These are phyloP conservation scores for Ceriops decandra DNA, from an alignment of 345 rosid species.

Conservation along the genomic window DNA sequence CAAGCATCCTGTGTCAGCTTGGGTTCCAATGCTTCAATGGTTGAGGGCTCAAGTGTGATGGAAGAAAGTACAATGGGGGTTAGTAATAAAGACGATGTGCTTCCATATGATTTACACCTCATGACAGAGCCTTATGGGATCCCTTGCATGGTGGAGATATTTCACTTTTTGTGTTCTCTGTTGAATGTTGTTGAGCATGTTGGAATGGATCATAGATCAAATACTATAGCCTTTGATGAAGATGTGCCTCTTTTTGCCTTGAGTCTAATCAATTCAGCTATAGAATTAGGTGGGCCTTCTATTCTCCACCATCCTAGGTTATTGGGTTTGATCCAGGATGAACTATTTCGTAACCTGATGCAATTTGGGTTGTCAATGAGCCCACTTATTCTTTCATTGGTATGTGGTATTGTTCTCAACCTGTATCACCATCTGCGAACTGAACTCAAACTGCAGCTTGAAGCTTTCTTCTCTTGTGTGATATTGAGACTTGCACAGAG, in stretches of 20 bases:
- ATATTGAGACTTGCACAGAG: slow-evolving; percentile 97
- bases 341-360: slow-evolving; percentile 86
- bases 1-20: slow-evolving; percentile 54
- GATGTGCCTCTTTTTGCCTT: slow-evolving; percentile 95
- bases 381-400: slow-evolving; percentile 96
- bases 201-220: slow-evolving; percentile 73
- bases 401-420: slow-evolving; percentile 88
- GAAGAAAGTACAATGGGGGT: slow-evolving; percentile 58
- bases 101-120: slow-evolving; percentile 67
- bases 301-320: slow-evolving; percentile 75
- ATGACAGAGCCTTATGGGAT: slow-evolving; percentile 94
- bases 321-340: slow-evolving; percentile 89
- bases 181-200: slow-evolving; percentile 71
- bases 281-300: slow-evolving; percentile 86
- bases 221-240: slow-evolving; percentile 84
- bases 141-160: slow-evolving; percentile 97
- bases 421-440: slow-evolving; percentile 79
- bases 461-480: slow-evolving; percentile 98
- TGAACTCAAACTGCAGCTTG: slow-evolving; percentile 91
- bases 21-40: slow-evolving; percentile 48
- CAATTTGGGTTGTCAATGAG: slow-evolving; percentile 95
- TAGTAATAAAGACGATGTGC: slow-evolving; percentile 58
- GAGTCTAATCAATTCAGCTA: slow-evolving; percentile 91
- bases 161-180: slow-evolving; percentile 82
- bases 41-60: slow-evolving; percentile 40